These are phyloP conservation scores for Oldenlandia corymbosa DNA, from an alignment of 257 asterid genomes.

Conservation along the genomic window DNA sequence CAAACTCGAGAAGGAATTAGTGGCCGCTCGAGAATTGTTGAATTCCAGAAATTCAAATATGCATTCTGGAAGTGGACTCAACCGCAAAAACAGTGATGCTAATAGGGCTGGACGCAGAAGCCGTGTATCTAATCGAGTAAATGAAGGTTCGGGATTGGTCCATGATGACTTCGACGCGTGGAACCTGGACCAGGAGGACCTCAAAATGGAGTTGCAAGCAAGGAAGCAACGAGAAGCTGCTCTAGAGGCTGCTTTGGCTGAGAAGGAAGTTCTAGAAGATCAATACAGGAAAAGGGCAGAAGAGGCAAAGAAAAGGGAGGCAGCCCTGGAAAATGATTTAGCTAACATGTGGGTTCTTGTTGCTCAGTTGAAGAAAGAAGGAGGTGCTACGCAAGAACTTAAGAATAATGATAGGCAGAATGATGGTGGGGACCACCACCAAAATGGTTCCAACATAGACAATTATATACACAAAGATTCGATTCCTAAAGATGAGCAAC, in stretches of 20 bases:
- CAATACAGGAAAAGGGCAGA: conserved; percentile 73
- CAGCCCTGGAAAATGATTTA: conserved; percentile 83
- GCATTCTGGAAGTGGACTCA: conserved; percentile 38
- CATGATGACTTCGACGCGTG: conserved; percentile 67
- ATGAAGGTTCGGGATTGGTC: conserved; percentile 46
- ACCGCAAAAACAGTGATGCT: conserved; percentile 53
- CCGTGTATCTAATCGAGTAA: conserved; percentile 46
- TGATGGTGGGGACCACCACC: conserved; percentile 25
- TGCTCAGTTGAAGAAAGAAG: conserved; percentile 87
- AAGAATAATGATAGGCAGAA: conserved; percentile 34
- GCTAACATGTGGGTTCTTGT: conserved; percentile 99
- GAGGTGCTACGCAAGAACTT: conserved; percentile 33
- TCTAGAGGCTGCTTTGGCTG: conserved; percentile 87
- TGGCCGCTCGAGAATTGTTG: conserved; percentile 50
- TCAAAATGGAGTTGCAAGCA: conserved; percentile 83
- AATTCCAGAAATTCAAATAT: conserved; percentile 47
- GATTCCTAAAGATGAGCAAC: conserved; percentile 29
- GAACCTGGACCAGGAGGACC: conserved; percentile 71
- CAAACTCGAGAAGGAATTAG: conserved; percentile 71
- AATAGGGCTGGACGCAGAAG: conserved; percentile 56
- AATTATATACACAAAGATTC: conserved; percentile 36
- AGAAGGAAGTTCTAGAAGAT: conserved; percentile 73
- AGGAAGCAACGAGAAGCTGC: conserved; percentile 78
- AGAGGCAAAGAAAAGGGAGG: conserved; percentile 85
- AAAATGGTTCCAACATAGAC: conserved; percentile 32